Evolutionary conservation across 305 asterid species (phyloP), one percentile per base, ranked within the genome.

Genomic region (Rubia peregrina): DNA sequence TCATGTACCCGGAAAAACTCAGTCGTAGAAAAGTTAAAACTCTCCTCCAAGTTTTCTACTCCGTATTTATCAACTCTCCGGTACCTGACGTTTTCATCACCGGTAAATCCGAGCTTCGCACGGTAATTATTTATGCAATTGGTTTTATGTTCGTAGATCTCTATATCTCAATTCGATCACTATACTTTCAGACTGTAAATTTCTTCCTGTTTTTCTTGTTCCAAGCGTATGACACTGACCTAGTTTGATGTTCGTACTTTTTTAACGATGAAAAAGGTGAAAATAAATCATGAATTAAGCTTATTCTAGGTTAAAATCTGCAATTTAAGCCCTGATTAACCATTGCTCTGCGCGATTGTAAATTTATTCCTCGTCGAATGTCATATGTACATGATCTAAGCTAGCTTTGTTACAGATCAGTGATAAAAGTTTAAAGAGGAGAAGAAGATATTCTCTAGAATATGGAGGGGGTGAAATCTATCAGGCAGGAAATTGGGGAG

Each of bases 401-500:
- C 46, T 64, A n/a, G 68, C 8, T 64, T 64, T 38, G 44, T 64
- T 17, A 7, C 10, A 67, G 19, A 17, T 9, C 22, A 38, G 13
- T 6, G 49, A 17, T 65, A 11, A 63, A 9, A 21, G 30, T 12
- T 5, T 36, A 33, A 16, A 24, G 40, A 16, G 48, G n/a, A 22
- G 30, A n/a, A 46, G 51, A 9, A 69, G 7, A 22, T 17, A 60
- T 8, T 61, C 11, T 51, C 7, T 7, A 59, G 16, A 73, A n/a
- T 13, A 93, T 94, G 99, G 99, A 89, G 61, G 83, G 85, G 48
- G 61, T 77, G 78, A 94, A 91, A 84, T 78, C 74, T 65, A 88
- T 91, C 48, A 83, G 82, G 13, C 83, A 89, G 68, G 90, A 82
- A 80, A 80, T 80, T 76, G 86, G 86, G 13, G 89, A 90, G 69